Conservation (phyloP, 1,284 basidiomycete species). For the Papiliotrema flavescens region DNA sequence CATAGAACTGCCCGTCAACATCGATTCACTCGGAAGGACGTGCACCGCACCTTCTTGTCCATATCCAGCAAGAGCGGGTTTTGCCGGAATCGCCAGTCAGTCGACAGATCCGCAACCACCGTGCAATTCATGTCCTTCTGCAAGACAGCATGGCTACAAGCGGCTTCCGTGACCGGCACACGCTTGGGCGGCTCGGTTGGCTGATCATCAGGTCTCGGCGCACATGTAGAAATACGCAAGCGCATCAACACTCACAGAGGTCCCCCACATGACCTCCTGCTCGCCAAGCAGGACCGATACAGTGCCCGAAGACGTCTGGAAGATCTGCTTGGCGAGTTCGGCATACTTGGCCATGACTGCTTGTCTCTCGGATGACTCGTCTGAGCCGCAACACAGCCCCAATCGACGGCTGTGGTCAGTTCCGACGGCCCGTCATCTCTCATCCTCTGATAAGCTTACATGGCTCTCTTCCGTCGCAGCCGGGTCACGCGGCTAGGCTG, state of each 20-base stretch:
- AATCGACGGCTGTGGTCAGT: constrained; percentile 20
- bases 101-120: constrained; percentile 27
- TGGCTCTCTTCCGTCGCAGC: constrained; percentile 14
- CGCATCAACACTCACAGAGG: neutral
- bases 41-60: constrained; percentile 12
- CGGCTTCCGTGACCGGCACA: neutral
- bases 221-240: too few species aligned
- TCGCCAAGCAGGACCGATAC: constrained; percentile 3
- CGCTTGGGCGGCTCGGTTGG: neutral
- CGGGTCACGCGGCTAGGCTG: constrained; percentile 9
- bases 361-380: constrained; percentile 19
- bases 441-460: constrained; percentile 10
- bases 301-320: constrained; percentile 4
- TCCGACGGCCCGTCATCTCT: too few species aligned
- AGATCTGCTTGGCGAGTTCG: constrained; percentile 28
- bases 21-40: neutral
- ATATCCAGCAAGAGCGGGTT: constrained; percentile 17
- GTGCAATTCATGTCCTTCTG: constrained; percentile 17
- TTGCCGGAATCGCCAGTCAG: constrained; percentile 37
- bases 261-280: neutral
- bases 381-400: constrained; percentile 22
- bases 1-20: constrained; percentile 28
- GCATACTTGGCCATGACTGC: constrained; percentile 37
- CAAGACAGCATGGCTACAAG: constrained; percentile 15
- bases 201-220: constrained; percentile 2